Percentiles rank a stretch among this genome's conserved stretches.
phyloP scores from a whole-genome alignment of 2,329 filamentous ascomycete genomes.

The Fusarium coicis region DNA sequence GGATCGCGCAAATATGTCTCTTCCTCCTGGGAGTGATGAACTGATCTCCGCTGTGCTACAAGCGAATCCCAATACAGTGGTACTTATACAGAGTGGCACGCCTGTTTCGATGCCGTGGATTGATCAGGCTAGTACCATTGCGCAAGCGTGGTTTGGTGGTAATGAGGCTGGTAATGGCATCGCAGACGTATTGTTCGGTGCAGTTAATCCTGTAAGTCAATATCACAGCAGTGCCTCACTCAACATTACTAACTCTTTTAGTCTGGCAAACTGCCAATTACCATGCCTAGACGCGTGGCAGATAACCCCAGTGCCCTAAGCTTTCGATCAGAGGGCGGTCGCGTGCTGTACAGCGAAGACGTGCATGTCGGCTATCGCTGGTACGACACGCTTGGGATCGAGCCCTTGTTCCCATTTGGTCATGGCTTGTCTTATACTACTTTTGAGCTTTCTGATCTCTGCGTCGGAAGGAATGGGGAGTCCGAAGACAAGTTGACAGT shows the following conservation, averaged over 20 bases:
- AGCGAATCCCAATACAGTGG: background rate
- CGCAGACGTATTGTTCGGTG: background rate
- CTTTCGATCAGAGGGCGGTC: background rate
- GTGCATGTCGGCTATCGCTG: slow-evolving; percentile 13
- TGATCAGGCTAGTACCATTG: background rate
- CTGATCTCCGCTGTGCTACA: background rate
- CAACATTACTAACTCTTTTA: background rate
- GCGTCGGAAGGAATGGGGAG: too few species aligned
- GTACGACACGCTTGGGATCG: background rate
- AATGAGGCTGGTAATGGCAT: slow-evolving; percentile 1
- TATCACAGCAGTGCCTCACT: fast-evolving
- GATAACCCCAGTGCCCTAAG: background rate
- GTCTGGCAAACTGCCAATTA: background rate
- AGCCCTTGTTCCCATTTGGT: background rate
- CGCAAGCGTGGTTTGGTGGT: background rate
- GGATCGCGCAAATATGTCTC: background rate
- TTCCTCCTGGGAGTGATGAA: background rate
- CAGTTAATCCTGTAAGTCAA: background rate
- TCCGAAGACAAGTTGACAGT: background rate
- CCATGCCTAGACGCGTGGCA: background rate
- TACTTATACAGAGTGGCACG: background rate
- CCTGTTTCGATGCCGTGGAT: slow-evolving; percentile 9
- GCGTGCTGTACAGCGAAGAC: background rate
- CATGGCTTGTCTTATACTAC: background rate
- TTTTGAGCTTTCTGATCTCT: background rate